A percentile compares a stretch with the other conserved stretches of the same genome.
These are phyloP conservation scores for Pyrenula massariospora DNA, from an alignment of 495 filamentous ascomycete species.

Conservation along the genomic window DNA sequence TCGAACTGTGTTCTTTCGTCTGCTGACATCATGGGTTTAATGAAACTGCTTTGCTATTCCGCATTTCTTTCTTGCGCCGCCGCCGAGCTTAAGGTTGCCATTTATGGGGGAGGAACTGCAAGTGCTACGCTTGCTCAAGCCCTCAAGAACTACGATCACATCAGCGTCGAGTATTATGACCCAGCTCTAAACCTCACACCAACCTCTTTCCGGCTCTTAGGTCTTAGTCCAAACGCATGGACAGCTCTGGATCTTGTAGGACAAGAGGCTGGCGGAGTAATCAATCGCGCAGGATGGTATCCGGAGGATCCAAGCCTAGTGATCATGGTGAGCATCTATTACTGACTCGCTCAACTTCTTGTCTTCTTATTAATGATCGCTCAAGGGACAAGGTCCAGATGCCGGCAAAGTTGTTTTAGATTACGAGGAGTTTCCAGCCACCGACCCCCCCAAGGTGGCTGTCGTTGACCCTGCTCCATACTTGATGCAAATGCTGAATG, in stretches of 20 bases:
- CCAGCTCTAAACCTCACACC: background rate
- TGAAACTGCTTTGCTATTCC: no score
- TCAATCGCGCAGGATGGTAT: background rate
- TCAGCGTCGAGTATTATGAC: background rate
- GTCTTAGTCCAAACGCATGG: background rate
- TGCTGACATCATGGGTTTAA: no score
- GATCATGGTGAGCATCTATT: background rate
- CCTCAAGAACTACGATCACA: background rate
- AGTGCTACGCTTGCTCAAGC: background rate
- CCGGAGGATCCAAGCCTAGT: background rate
- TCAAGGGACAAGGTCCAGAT: background rate
- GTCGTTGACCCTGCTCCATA: background rate
- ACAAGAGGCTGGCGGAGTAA: background rate
- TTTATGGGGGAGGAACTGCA: background rate
- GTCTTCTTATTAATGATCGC: background rate
- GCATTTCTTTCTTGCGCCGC: background rate
- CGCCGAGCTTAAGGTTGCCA: background rate
- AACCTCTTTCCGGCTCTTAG: background rate
- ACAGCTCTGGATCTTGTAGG: background rate
- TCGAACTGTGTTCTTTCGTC: no score
- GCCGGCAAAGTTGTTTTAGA: background rate
- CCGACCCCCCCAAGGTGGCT: background rate
- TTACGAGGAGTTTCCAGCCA: background rate
- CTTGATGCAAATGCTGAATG: background rate
- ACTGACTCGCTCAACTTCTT: background rate